phyloP scores from a whole-genome alignment of 2,329 filamentous ascomycete species.

The Knufia fluminis region DNA sequence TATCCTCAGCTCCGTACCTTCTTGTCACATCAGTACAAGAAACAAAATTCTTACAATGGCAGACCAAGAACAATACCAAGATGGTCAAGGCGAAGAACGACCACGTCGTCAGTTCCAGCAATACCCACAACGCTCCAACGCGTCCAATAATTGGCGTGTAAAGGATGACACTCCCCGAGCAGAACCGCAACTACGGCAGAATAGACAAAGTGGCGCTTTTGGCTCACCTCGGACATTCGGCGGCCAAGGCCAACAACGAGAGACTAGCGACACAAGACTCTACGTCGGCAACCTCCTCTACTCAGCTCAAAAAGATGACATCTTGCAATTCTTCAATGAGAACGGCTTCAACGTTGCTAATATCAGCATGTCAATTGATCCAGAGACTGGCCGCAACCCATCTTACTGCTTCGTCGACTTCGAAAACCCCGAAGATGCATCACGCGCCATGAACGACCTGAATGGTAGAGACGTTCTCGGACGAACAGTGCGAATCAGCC shows the following conservation, averaged over 20 bases:
- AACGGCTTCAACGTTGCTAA: slow-evolving; percentile 38
- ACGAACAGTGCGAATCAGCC: slow-evolving; percentile 55
- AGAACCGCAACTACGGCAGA: slow-evolving; percentile 26
- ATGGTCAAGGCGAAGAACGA: slow-evolving; percentile 5
- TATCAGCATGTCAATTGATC: slow-evolving; percentile 60
- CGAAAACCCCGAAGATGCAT: slow-evolving; percentile 46
- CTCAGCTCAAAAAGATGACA: slow-evolving; percentile 43
- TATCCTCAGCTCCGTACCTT: not conserved
- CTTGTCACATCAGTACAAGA: not conserved
- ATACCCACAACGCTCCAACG: slow-evolving; percentile 14
- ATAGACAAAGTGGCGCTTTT: slow-evolving; percentile 24
- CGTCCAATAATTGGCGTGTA: slow-evolving; percentile 32
- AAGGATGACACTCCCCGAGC: slow-evolving; percentile 31
- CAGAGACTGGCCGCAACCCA: slow-evolving; percentile 59
- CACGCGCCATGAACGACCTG: slow-evolving; percentile 48
- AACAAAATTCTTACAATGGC: not conserved
- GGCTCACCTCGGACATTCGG: not conserved
- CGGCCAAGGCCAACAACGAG: slow-evolving; percentile 8
- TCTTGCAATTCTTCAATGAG: slow-evolving; percentile 39
- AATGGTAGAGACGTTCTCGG: slow-evolving; percentile 47
- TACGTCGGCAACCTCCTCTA: slow-evolving; percentile 50
- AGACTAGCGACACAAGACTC: slow-evolving; percentile 33
- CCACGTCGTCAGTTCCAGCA: slow-evolving; percentile 1
- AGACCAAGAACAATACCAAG: not conserved
- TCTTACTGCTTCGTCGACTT: slow-evolving; percentile 70